phyloP scores from a whole-genome alignment of 2,329 filamentous ascomycete species.

The Aspergillus tanneri region DNA sequence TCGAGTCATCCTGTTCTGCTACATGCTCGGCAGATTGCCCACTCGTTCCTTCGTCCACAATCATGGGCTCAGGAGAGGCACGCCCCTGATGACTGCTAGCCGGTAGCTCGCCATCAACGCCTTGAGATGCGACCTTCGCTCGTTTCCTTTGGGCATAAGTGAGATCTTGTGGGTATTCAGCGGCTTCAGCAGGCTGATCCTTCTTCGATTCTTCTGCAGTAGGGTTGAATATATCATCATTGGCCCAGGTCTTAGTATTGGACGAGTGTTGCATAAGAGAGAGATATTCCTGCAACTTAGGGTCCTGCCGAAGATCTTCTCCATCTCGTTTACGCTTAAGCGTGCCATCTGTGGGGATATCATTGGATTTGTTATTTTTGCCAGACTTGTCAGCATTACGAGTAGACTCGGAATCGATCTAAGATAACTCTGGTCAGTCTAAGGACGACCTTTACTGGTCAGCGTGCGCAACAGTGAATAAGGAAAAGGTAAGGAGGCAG shows the following conservation, averaged over 20 bases:
- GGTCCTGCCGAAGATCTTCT: slow-evolving; percentile 66
- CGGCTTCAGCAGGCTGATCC: slow-evolving; percentile 21
- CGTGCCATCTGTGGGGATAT: slow-evolving; percentile 26
- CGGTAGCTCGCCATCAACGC: slow-evolving; percentile 2
- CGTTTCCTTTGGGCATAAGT: slow-evolving; percentile 44
- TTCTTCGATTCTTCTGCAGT: slow-evolving; percentile 24
- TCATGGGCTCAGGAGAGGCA: slow-evolving; percentile 25
- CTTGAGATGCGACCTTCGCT: slow-evolving; percentile 50
- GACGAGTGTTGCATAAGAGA: slow-evolving; percentile 73
- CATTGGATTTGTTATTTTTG: slow-evolving; percentile 21
- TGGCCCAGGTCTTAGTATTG: slow-evolving; percentile 63
- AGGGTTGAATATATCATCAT: slow-evolving; percentile 48
- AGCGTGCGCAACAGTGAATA: slow-evolving; percentile 34
- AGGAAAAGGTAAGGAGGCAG: slow-evolving; percentile 4
- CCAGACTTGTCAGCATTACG: slow-evolving; percentile 26
- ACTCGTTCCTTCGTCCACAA: slow-evolving; percentile 23
- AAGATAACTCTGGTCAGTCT: slow-evolving; percentile 40
- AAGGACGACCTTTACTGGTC: slow-evolving; percentile 41
- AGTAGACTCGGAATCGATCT: slow-evolving; percentile 41
- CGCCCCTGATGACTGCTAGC: slow-evolving; percentile 3
- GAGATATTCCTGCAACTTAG: slow-evolving; percentile 82
- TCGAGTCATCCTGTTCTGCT: slow-evolving; percentile 18
- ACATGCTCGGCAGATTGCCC: slow-evolving; percentile 19
- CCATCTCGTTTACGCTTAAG: slow-evolving; percentile 44
- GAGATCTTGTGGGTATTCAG: slow-evolving; percentile 31